A percentile compares a stretch with the other conserved stretches of the same genome.
Evolutionary conservation across 805 yeast species (phyloP).

Genomic region (Nematodospora valgi): DNA sequence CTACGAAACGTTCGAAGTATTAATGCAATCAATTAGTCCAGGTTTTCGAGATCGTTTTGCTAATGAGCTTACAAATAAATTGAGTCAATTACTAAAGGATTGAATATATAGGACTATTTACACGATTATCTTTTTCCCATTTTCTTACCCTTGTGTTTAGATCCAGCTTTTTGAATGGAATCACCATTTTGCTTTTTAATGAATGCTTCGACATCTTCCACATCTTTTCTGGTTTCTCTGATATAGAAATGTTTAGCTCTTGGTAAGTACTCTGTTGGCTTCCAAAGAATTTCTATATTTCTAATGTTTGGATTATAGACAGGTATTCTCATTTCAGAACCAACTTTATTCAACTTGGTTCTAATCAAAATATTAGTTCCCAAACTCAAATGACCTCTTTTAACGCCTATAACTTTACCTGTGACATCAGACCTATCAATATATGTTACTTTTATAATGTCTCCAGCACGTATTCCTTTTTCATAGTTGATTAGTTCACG

Average conservation of each 20-base stretch:
- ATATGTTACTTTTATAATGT: conserved; percentile 72
- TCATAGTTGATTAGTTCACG: conserved; percentile 27
- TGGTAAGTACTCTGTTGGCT: conserved; percentile 65
- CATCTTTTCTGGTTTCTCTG: conserved; percentile 74
- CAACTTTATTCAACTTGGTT: conserved; percentile 77
- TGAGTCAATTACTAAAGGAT: conserved; percentile 10
- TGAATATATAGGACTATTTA: not conserved
- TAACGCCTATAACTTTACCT: conserved; percentile 78
- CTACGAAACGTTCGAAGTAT: conserved; percentile 30
- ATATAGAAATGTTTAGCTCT: conserved; percentile 90
- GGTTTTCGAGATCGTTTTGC: conserved; percentile 19
- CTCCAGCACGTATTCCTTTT: conserved; percentile 68
- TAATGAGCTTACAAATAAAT: conserved; percentile 14
- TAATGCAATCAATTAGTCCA: conserved; percentile 24
- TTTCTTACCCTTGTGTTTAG: conserved; percentile 1
- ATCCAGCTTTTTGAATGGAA: conserved; percentile 5
- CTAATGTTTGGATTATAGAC: conserved; percentile 76
- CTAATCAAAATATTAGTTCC: conserved; percentile 78
- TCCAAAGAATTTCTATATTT: conserved; percentile 72
- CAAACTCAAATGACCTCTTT: conserved; percentile 55
- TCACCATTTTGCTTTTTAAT: conserved; percentile 18
- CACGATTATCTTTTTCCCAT: not conserved
- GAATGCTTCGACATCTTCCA: conserved; percentile 57
- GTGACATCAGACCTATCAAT: conserved; percentile 63
- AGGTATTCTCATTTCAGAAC: conserved; percentile 81